Conservation (phyloP, 1,139 yeast genomes). For the Zhuliangozyma blackwelliae region DNA sequence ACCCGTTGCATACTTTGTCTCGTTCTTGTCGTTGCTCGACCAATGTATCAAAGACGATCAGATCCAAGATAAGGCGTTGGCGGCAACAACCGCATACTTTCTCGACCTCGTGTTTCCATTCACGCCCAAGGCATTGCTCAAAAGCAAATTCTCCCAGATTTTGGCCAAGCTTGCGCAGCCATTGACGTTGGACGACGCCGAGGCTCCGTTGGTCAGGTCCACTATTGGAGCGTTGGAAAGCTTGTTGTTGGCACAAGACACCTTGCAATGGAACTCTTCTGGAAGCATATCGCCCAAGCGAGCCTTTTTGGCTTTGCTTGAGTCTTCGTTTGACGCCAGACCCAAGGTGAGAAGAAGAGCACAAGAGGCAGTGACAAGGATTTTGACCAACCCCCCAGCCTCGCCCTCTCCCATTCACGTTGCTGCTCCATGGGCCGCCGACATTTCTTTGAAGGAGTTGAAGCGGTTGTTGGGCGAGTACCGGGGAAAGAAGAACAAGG, state of each 20-base stretch:
- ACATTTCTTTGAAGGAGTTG: conserved; percentile 56
- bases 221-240: conserved; percentile 83
- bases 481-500: conserved; percentile 28
- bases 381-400: conserved; percentile 69
- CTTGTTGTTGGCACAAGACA: conserved; percentile 75
- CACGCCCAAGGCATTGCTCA: conserved; percentile 64
- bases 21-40: conserved; percentile 76
- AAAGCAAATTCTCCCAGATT: conserved; percentile 71
- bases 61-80: conserved; percentile 57
- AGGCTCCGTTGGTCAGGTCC: conserved; percentile 82
- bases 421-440: conserved; percentile 67
- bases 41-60: conserved; percentile 59
- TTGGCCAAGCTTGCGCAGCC: conserved; percentile 79
- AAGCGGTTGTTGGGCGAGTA: conserved; percentile 35
- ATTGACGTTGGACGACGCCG: conserved; percentile 62
- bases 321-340: conserved; percentile 78
- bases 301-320: conserved; percentile 76
- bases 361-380: conserved; percentile 68
- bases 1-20: conserved; percentile 76
- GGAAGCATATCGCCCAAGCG: conserved; percentile 71
- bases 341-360: conserved; percentile 97
- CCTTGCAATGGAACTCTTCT: conserved; percentile 59
- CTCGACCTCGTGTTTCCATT: conserved; percentile 76
- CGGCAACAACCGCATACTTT: conserved; percentile 74
- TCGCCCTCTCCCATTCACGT: conserved; percentile 80